phyloP scores from a whole-genome alignment of 1,284 basidiomycete genomes.

The Melanopsichium pennsylvanicum region DNA sequence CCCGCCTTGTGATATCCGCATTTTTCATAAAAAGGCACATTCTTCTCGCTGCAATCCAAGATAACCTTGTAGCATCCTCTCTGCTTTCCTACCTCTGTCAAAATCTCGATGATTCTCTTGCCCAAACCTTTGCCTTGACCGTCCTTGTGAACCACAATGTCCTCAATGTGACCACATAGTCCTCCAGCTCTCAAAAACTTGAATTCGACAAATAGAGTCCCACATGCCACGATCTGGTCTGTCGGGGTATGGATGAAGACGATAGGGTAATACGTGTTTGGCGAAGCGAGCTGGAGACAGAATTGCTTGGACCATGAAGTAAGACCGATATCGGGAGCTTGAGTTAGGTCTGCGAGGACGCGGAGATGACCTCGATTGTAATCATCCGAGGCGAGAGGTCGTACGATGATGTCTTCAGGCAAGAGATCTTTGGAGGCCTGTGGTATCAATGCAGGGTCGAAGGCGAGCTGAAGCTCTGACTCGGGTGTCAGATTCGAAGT shows the following conservation, averaged over 20 bases:
- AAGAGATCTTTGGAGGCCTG: conserved; percentile 72
- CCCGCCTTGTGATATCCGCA: conserved; percentile 73
- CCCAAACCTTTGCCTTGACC: conserved; percentile 92
- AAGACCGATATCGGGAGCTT: conserved; percentile 78
- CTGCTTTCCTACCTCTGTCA: conserved; percentile 77
- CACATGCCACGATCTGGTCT: conserved; percentile 84
- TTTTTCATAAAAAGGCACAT: conserved; percentile 95
- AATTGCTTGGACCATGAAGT: conserved; percentile 68
- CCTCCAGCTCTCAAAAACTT: conserved; percentile 88
- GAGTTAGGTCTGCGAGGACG: conserved; percentile 81
- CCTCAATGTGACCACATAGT: conserved; percentile 91
- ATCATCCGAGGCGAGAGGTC: conserved; percentile 86
- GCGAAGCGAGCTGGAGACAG: conserved; percentile 18
- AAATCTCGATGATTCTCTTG: conserved; percentile 81
- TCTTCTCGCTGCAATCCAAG: conserved; percentile 88
- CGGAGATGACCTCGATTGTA: conserved; percentile 82
- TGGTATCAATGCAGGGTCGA: conserved; percentile 75
- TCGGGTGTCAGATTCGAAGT: conserved; percentile 72
- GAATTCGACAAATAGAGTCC: conserved; percentile 85
- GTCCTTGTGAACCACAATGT: conserved; percentile 87
- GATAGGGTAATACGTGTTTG: conserved; percentile 76
- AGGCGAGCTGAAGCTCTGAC: conserved; percentile 77
- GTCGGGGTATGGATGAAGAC: conserved; percentile 80
- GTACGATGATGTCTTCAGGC: conserved; percentile 74
- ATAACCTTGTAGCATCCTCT: conserved; percentile 93